phyloP scores from a whole-genome alignment of 2,329 filamentous ascomycete species.

The Tolypocladium guangdongense region DNA sequence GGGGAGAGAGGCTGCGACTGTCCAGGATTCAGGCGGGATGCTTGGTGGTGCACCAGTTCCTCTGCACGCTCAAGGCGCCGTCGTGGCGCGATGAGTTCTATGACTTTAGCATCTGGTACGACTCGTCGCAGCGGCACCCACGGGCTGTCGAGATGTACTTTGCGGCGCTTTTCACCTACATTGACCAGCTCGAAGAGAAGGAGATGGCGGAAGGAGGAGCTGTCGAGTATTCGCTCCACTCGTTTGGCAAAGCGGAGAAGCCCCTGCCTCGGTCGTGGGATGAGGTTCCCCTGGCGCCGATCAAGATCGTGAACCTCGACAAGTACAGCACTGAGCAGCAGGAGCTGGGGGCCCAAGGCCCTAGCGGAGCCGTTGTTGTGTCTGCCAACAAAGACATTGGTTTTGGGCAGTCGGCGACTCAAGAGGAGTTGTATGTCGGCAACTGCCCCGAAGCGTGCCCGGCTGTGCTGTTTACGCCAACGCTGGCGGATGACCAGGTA shows the following conservation, averaged over 20 bases:
- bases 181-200: slow-evolving; percentile 7
- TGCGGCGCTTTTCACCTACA: slow-evolving; percentile 17
- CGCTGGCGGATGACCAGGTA: slow-evolving; percentile 13
- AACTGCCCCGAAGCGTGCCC: slow-evolving; percentile 22
- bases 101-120: slow-evolving; percentile 23
- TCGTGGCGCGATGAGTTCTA: slow-evolving; percentile 15
- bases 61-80: slow-evolving; percentile 13
- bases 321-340: slow-evolving; percentile 14
- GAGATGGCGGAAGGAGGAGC: neutral
- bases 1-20: slow-evolving; percentile 7
- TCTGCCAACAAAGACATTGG: slow-evolving; percentile 23
- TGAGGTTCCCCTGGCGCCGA: slow-evolving; percentile 2
- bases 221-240: slow-evolving; percentile 13
- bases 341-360: slow-evolving; percentile 11
- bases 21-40: slow-evolving; percentile 16
- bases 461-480: slow-evolving; percentile 21
- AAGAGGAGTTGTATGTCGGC: slow-evolving; percentile 24
- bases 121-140: slow-evolving; percentile 18
- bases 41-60: slow-evolving; percentile 20
- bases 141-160: slow-evolving; percentile 18
- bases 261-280: neutral
- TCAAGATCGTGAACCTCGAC: slow-evolving; percentile 8
- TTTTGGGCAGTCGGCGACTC: slow-evolving; percentile 24
- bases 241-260: neutral
- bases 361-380: slow-evolving; percentile 16